Percentiles rank a stretch among this genome's conserved stretches.
These are phyloP conservation scores for Rhizodiscina lignyota DNA, from an alignment of 495 filamentous ascomycete species.

Conservation along the genomic window DNA sequence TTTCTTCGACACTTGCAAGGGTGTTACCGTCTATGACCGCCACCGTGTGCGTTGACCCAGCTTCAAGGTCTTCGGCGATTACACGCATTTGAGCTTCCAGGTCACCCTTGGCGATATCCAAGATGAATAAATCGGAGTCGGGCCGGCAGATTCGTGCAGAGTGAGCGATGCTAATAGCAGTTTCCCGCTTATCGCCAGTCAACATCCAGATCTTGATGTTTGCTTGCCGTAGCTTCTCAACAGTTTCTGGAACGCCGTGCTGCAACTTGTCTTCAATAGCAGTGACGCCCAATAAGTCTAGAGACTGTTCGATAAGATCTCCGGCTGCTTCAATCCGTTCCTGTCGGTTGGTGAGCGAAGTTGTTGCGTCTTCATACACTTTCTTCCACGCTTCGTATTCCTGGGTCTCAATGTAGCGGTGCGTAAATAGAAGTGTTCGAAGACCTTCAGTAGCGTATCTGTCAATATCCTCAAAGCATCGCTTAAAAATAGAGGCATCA, in stretches of 20 bases:
- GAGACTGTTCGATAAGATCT: slow-evolving; percentile 61
- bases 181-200: slow-evolving; percentile 89
- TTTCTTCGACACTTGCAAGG: slow-evolving; percentile 48
- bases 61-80: slow-evolving; percentile 40
- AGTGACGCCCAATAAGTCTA: slow-evolving; percentile 72
- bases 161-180: slow-evolving; percentile 85
- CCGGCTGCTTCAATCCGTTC: slow-evolving; percentile 60
- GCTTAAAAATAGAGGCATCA: slow-evolving; percentile 48
- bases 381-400: slow-evolving; percentile 69
- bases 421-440: slow-evolving; percentile 69
- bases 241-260: slow-evolving; percentile 75
- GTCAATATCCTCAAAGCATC: slow-evolving; percentile 78
- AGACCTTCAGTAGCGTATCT: slow-evolving; percentile 86
- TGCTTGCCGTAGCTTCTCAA: slow-evolving; percentile 75
- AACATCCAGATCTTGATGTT: slow-evolving; percentile 98
- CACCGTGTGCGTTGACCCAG: slow-evolving; percentile 59
- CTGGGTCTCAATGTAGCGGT: slow-evolving; percentile 56
- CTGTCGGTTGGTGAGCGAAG: slow-evolving; percentile 67
- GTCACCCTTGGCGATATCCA: slow-evolving; percentile 55
- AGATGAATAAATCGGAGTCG: slow-evolving; percentile 62
- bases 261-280: slow-evolving; percentile 92
- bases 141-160: slow-evolving; percentile 74
- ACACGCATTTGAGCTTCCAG: slow-evolving; percentile 40
- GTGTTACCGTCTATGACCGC: slow-evolving; percentile 83
- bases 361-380: slow-evolving; percentile 62